Evolutionary conservation across 208 protist species (phyloP).

Genomic region (Trichomonas tenax): DNA sequence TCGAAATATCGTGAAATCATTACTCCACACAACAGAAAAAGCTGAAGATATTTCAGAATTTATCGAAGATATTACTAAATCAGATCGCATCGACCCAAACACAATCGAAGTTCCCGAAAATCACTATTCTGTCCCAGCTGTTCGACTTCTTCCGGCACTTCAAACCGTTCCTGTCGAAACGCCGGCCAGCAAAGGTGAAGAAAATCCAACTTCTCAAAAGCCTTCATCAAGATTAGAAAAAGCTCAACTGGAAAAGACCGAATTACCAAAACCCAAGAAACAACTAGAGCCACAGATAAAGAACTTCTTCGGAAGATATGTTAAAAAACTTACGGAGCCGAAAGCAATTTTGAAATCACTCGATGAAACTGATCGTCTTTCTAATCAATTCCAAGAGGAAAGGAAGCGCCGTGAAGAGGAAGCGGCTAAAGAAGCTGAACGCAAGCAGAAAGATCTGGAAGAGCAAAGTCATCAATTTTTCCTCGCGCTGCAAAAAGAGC

Average conservation of each 20-base stretch:
- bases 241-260: neutral
- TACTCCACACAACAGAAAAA: neutral
- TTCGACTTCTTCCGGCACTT: neutral
- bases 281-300: neutral
- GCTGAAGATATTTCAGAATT: neutral
- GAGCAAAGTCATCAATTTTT: neutral
- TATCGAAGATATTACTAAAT: neutral
- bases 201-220: neutral
- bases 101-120: neutral
- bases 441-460: neutral
- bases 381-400: neutral
- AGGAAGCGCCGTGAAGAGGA: neutral
- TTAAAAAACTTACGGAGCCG: neutral
- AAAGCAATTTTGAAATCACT: neutral
- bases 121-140: neutral
- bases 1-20: neutral
- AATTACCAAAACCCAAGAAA: neutral
- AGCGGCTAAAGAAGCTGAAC: neutral
- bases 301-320: neutral
- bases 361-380: neutral
- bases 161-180: neutral
- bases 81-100: neutral
- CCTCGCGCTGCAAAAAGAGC: neutral
- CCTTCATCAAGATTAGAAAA: neutral
- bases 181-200: neutral